Conservation (phyloP, 805 yeast species). For the Ogataea sp. region DNA sequence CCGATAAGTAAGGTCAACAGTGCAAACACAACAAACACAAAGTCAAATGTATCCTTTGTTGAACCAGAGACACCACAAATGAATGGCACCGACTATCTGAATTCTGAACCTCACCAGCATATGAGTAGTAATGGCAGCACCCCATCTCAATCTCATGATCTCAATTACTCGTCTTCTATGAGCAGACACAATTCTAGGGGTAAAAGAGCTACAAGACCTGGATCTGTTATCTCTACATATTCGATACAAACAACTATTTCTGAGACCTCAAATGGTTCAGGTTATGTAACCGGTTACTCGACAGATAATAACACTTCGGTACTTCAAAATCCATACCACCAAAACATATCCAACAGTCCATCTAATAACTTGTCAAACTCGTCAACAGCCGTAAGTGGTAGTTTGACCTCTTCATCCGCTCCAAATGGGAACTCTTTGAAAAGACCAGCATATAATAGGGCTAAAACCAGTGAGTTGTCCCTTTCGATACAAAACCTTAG, state of each 20-base stretch:
- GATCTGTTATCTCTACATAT: conserved; percentile 43
- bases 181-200: conserved; percentile 8
- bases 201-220: conserved; percentile 31
- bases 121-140: neutral
- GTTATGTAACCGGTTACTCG: conserved; percentile 27
- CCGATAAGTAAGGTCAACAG: neutral
- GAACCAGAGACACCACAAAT: conserved; percentile 7
- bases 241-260: conserved; percentile 42
- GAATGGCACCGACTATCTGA: neutral
- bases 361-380: too few species aligned
- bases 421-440: too few species aligned
- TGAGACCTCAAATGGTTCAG: conserved; percentile 41
- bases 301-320: conserved; percentile 16
- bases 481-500: conserved; percentile 9
- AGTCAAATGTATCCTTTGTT: conserved; percentile 9
- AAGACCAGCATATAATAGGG: conserved; percentile 21
- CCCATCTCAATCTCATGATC: conserved; percentile 16
- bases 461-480: conserved; percentile 25
- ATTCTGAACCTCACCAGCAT: neutral
- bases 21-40: conserved; percentile 3
- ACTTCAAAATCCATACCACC: conserved; percentile 1
- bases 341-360: too few species aligned
- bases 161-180: conserved; percentile 20
- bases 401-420: too few species aligned
- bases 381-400: too few species aligned